phyloP scores from a whole-genome alignment of 2,329 filamentous ascomycete genomes.

The Neoascochyta sp. region DNA sequence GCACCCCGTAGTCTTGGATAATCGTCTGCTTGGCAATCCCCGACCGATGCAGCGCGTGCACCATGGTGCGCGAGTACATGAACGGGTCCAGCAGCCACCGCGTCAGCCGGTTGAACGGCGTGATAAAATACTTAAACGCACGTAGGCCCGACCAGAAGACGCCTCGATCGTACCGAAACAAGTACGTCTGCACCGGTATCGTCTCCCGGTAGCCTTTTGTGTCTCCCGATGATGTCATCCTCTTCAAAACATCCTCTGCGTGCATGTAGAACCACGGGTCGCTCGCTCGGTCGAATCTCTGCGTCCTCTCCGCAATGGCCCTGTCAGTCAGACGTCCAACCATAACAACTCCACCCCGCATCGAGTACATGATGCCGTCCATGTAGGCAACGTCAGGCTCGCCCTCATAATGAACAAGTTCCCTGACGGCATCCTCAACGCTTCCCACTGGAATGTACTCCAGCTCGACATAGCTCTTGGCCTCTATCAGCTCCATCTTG shows the following conservation, averaged over 20 bases:
- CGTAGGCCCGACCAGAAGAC: slow-evolving; percentile 62
- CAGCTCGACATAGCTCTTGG: slow-evolving; percentile 57
- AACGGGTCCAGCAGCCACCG: slow-evolving; percentile 59
- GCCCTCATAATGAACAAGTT: slow-evolving; percentile 46
- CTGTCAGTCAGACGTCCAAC: slow-evolving; percentile 55
- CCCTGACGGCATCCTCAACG: slow-evolving; percentile 49
- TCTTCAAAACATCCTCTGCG: slow-evolving; percentile 43
- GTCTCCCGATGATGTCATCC: slow-evolving; percentile 1
- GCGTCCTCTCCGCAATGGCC: slow-evolving; percentile 32
- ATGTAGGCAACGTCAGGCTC: slow-evolving; percentile 58
- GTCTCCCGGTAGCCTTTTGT: slow-evolving; percentile 32
- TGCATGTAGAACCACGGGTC: slow-evolving; percentile 76
- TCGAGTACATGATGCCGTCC: slow-evolving; percentile 64
- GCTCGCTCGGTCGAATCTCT: slow-evolving; percentile 52
- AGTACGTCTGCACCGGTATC: slow-evolving; percentile 51
- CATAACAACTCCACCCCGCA: slow-evolving; percentile 56
- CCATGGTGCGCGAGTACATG: slow-evolving; percentile 60
- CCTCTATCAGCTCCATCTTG: slow-evolving; percentile 55
- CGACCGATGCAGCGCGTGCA: slow-evolving; percentile 59
- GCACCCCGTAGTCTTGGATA: slow-evolving; percentile 61
- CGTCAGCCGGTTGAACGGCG: slow-evolving; percentile 58
- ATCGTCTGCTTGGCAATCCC: slow-evolving; percentile 55
- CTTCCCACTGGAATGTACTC: slow-evolving; percentile 56
- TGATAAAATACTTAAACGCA: slow-evolving; percentile 59
- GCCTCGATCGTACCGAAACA: slow-evolving; percentile 62